A percentile compares a stretch with the other conserved stretches of the same genome.
These are phyloP conservation scores for rapeseed (Brassica napus) DNA, from an alignment of 345 rosid genomes.

Conservation along the genomic window Da-Ae NC_063440.1:424001-424500, in stretches of 20 bases:
- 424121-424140: constrained; percentile 92
- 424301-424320: constrained; percentile 53
- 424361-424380: constrained; percentile 96
- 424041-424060: constrained; percentile 65
- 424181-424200: constrained; percentile 83
- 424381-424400: constrained; percentile 73
- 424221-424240: constrained; percentile 99
- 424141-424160: constrained; percentile 98
- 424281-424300: constrained; percentile 17
- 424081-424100: constrained; percentile 67
- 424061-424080: constrained; percentile 73
- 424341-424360: constrained; percentile 99
- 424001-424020: constrained; percentile 95
- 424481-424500: constrained; percentile 84
- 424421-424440: constrained; percentile 56
- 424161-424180: constrained; percentile 99
- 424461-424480: constrained; percentile 82
- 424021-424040: constrained; percentile 89
- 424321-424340: constrained; percentile 66
- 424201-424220: constrained; percentile 69
- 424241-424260: constrained; percentile 49
- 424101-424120: constrained; percentile 88
- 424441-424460: constrained; percentile 53
- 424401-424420: constrained; percentile 58
- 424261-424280: constrained; percentile 30